Evolutionary conservation across 2,329 filamentous ascomycete genomes (phyloP).

Genomic region (Alternaria dauci): DNA sequence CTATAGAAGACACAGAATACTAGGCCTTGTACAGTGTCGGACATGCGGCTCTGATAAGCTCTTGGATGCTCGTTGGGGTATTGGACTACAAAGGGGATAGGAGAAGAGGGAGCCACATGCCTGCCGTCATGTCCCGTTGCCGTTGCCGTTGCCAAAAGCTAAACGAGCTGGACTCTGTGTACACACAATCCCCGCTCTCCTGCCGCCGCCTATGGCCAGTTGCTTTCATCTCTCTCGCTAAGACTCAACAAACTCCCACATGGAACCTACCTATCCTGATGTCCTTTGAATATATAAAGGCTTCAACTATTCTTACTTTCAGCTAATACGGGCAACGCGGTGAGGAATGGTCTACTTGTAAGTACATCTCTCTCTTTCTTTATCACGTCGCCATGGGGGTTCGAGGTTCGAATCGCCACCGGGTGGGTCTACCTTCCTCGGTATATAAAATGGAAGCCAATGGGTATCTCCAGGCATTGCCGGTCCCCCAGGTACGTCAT

Average conservation of each 20-base stretch:
- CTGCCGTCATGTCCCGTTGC: background rate
- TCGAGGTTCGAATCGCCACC: background rate
- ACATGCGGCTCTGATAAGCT: background rate
- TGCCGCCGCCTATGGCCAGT: background rate
- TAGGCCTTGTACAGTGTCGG: background rate
- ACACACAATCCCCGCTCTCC: background rate
- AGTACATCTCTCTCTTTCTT: background rate
- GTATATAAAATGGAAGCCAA: background rate
- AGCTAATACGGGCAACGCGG: background rate
- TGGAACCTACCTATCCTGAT: background rate
- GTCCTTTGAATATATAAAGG: background rate
- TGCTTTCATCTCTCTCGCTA: background rate
- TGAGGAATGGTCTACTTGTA: background rate
- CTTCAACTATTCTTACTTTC: background rate
- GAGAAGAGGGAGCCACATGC: background rate
- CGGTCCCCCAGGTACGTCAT: background rate
- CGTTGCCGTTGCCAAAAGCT: background rate
- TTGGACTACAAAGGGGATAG: background rate
- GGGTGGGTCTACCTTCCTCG: background rate
- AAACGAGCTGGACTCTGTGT: constrained; percentile 3
- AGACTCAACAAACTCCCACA: background rate
- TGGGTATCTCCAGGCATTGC: background rate
- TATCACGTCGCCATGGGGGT: background rate
- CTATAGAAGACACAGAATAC: background rate
- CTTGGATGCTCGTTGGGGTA: background rate